Percentiles rank a stretch among this genome's conserved stretches.
These are phyloP conservation scores for Rhodotorula paludigena DNA, from an alignment of 768 basidiomycete genomes.

Conservation along the genomic window DNA sequence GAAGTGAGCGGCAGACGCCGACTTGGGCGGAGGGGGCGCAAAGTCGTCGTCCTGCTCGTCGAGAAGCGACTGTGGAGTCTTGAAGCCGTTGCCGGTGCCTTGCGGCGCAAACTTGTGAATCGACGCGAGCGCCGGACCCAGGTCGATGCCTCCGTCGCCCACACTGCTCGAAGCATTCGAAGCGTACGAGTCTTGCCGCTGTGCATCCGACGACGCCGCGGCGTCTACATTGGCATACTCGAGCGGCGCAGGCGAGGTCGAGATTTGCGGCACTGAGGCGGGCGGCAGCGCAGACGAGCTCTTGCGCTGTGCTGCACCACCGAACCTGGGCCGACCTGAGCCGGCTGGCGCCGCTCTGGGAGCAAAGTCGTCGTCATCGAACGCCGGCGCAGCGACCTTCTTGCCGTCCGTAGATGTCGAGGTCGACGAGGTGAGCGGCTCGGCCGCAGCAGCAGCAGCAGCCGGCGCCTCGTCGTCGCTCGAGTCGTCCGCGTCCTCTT, in stretches of 20 bases:
- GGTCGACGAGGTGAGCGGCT: no score
- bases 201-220: not conserved
- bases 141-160: slow-evolving; percentile 33
- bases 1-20: not conserved
- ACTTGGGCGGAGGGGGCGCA: not conserved
- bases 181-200: not conserved
- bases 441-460: not conserved
- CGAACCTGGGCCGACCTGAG: not conserved
- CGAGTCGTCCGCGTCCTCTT: slow-evolving; percentile 26
- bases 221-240: no score
- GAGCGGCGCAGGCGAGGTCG: no score
- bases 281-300: not conserved
- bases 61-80: not conserved
- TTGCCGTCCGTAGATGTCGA: not conserved
- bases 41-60: slow-evolving; percentile 15
- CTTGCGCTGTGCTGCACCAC: not conserved
- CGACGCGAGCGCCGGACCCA: slow-evolving; percentile 34
- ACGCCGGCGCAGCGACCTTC: not conserved
- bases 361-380: slow-evolving; percentile 28
- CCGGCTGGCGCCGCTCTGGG: not conserved
- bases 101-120: slow-evolving; percentile 35
- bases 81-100: not conserved
- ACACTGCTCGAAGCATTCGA: not conserved
- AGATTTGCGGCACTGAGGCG: no score
- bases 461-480: slow-evolving; percentile 27